Conservation (phyloP, 1,284 basidiomycete genomes). For the Malassezia nana region DNA sequence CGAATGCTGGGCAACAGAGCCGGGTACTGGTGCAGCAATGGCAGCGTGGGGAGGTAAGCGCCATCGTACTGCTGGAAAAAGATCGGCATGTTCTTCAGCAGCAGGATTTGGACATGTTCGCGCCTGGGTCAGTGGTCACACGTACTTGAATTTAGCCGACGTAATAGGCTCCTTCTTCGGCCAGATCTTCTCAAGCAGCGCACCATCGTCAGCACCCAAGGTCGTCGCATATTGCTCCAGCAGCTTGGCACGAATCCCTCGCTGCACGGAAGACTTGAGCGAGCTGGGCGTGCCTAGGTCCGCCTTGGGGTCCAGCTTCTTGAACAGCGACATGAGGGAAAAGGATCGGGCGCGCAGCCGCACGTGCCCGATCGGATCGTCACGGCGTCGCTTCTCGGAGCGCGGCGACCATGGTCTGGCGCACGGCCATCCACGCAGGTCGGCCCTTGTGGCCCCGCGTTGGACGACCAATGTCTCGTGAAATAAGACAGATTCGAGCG, state of each 20-base stretch:
- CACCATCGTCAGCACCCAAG: constrained; percentile 53
- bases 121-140: constrained; percentile 55
- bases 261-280: constrained; percentile 85
- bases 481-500: neutral
- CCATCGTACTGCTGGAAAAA: constrained; percentile 98
- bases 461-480: neutral
- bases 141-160: constrained; percentile 80
- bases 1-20: constrained; percentile 75
- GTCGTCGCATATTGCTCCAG: constrained; percentile 67
- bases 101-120: constrained; percentile 89
- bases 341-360: neutral
- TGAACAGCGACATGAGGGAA: constrained; percentile 44
- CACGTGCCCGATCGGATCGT: neutral
- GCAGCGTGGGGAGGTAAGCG: constrained; percentile 76
- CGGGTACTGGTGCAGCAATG: constrained; percentile 79
- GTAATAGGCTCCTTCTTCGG: constrained; percentile 93
- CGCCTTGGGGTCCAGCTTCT: constrained; percentile 56
- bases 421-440: neutral
- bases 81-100: constrained; percentile 71
- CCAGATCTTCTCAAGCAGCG: constrained; percentile 77
- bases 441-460: neutral
- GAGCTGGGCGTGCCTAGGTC: constrained; percentile 89
- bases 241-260: constrained; percentile 70
- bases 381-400: neutral
- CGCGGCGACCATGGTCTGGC: neutral